Evolutionary conservation across 805 yeast species (phyloP).

Genomic region (Metschnikowia vanudenii): DNA sequence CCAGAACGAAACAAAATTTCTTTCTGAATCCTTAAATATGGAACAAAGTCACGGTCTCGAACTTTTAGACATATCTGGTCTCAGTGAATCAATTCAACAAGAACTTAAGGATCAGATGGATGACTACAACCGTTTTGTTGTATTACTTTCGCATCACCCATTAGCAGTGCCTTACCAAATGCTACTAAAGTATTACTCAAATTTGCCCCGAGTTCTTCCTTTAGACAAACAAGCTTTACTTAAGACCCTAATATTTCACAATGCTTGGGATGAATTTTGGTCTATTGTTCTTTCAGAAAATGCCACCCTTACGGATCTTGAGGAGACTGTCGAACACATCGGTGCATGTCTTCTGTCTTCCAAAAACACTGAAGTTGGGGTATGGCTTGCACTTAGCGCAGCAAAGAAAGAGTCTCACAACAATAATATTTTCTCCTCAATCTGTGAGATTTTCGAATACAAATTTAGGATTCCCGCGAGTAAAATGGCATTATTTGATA

Average conservation of each 20-base stretch:
- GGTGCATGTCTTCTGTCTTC: constrained; percentile 19
- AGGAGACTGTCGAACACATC: constrained; percentile 34
- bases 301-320: constrained; percentile 35
- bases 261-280: constrained; percentile 34
- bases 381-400: constrained; percentile 26
- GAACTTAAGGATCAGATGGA: constrained; percentile 29
- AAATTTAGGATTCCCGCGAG: constrained; percentile 11
- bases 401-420: constrained; percentile 16
- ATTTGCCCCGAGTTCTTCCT: constrained; percentile 18
- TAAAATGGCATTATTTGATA: constrained; percentile 6
- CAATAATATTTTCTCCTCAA: constrained; percentile 16
- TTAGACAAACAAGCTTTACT: constrained; percentile 24
- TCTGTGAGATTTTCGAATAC: constrained; percentile 23
- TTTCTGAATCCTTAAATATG: constrained; percentile 11
- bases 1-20: constrained; percentile 11
- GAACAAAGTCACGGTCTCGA: background rate
- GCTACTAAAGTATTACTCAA: constrained; percentile 18
- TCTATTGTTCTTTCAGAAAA: constrained; percentile 24
- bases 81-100: constrained; percentile 6
- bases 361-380: constrained; percentile 26
- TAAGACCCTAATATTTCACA: constrained; percentile 32
- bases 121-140: constrained; percentile 27
- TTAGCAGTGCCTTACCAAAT: constrained; percentile 30
- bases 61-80: background rate
- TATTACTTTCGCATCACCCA: constrained; percentile 34